A percentile compares a stretch with the other conserved stretches of the same genome.
Conservation (phyloP, 2,329 filamentous ascomycete genomes). For the Diplodia scrobiculata region DNA sequence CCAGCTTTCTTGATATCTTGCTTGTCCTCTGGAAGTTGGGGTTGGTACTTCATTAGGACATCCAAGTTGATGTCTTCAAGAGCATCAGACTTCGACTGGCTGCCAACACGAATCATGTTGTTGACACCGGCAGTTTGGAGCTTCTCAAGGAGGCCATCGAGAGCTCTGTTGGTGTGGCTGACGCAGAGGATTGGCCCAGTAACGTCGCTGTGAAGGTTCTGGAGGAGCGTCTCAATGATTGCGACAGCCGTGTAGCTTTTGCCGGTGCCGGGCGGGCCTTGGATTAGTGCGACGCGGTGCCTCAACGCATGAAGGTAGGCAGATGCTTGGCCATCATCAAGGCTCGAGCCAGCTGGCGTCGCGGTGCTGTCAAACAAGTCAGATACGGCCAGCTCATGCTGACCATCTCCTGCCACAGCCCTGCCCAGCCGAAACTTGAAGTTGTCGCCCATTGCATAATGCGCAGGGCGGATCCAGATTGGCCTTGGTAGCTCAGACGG, state of each 20-base stretch:
- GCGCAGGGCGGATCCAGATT: background rate
- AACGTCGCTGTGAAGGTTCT: conserved; percentile 40
- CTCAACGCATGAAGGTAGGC: conserved; percentile 60
- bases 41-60: background rate
- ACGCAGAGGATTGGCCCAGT: conserved; percentile 52
- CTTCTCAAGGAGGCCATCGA: conserved; percentile 63
- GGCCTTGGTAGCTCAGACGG: background rate
- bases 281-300: conserved; percentile 59
- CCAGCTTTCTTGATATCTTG: background rate
- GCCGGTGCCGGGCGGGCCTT: conserved; percentile 71
- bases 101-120: conserved; percentile 64
- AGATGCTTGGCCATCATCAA: conserved; percentile 56
- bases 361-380: conserved; percentile 10
- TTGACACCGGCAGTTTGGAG: conserved; percentile 53
- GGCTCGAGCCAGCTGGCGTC: conserved; percentile 34
- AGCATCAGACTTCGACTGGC: conserved; percentile 57
- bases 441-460: background rate
- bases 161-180: conserved; percentile 57
- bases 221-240: conserved; percentile 59
- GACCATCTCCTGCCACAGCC: conserved; percentile 26
- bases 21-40: background rate
- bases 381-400: background rate
- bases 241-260: conserved; percentile 64
- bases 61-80: conserved; percentile 56
- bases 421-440: conserved; percentile 35